Evolutionary conservation across 768 basidiomycete genomes (phyloP).

Genomic region (Gloeostereum incarnatum): DNA sequence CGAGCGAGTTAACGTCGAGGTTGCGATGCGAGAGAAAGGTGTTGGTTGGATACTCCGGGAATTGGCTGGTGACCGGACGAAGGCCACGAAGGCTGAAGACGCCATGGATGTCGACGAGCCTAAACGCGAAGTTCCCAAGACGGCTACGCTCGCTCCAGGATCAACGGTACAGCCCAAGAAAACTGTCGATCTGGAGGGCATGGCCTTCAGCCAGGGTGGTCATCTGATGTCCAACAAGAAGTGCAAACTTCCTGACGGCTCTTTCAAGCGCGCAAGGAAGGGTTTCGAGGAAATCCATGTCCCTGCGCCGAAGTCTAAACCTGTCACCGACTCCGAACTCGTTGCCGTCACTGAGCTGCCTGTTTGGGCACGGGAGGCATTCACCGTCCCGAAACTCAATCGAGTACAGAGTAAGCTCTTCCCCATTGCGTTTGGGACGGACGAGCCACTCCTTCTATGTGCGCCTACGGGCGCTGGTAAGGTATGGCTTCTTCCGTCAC

Average conservation of each 20-base stretch:
- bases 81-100: conserved; percentile 33
- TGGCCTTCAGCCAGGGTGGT: conserved; percentile 95
- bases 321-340: conserved; percentile 50
- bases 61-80: conserved; percentile 70
- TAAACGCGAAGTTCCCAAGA: conserved; percentile 46
- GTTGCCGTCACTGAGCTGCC: conserved; percentile 71
- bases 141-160: conserved; percentile 81
- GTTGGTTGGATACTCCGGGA: conserved; percentile 93
- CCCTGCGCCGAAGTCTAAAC: conserved; percentile 80
- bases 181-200: conserved; percentile 81
- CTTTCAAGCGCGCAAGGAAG: conserved; percentile 93
- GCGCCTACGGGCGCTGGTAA: conserved; percentile 99
- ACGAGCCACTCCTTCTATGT: conserved; percentile 92
- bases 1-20: conserved; percentile 87
- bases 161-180: conserved; percentile 80
- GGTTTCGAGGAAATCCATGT: conserved; percentile 98
- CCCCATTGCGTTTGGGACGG: conserved; percentile 89
- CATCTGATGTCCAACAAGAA: conserved; percentile 99
- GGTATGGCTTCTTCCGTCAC: conserved; percentile 33
- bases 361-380: conserved; percentile 81
- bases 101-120: conserved; percentile 76
- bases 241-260: conserved; percentile 94
- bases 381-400: conserved; percentile 76
- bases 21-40: conserved; percentile 96
- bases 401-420: conserved; percentile 89